phyloP scores from a whole-genome alignment of 2,329 filamentous ascomycete species.

The Fusarium domesticum region DNA sequence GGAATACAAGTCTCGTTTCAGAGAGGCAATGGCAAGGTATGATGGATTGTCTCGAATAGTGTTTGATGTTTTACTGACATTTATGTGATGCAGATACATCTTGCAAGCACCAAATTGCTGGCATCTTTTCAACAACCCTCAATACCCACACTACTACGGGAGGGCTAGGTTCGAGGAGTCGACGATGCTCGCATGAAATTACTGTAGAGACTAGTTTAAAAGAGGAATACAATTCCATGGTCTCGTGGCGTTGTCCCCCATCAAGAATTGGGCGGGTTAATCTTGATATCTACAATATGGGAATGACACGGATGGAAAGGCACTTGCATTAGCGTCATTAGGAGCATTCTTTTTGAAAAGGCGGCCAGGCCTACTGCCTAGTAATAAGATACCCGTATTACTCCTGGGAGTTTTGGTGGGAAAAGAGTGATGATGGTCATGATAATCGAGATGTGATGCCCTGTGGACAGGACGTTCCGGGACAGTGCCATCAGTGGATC shows the following conservation, averaged over 20 bases:
- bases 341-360: background rate
- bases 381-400: background rate
- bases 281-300: background rate
- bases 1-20: constrained; percentile 94
- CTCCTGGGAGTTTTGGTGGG: too few relatives aligned
- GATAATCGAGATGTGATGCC: too few relatives aligned
- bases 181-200: constrained; percentile 29
- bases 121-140: constrained; percentile 60
- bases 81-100: constrained; percentile 57
- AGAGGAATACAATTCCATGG: background rate
- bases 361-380: background rate
- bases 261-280: background rate
- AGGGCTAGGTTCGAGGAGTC: constrained; percentile 41
- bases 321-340: constrained; percentile 11
- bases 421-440: too few relatives aligned
- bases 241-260: background rate
- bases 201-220: background rate
- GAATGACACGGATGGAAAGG: constrained; percentile 1
- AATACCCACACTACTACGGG: constrained; percentile 37
- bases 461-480: too few relatives aligned
- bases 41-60: constrained; percentile 32
- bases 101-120: constrained; percentile 73
- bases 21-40: constrained; percentile 93
- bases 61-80: constrained; percentile 9
- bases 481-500: too few relatives aligned